Percentiles rank a stretch among this genome's conserved stretches.
These are phyloP conservation scores for Nicotiana undulata DNA, from an alignment of 257 asterid genomes.

Conservation along the genomic window DNA sequence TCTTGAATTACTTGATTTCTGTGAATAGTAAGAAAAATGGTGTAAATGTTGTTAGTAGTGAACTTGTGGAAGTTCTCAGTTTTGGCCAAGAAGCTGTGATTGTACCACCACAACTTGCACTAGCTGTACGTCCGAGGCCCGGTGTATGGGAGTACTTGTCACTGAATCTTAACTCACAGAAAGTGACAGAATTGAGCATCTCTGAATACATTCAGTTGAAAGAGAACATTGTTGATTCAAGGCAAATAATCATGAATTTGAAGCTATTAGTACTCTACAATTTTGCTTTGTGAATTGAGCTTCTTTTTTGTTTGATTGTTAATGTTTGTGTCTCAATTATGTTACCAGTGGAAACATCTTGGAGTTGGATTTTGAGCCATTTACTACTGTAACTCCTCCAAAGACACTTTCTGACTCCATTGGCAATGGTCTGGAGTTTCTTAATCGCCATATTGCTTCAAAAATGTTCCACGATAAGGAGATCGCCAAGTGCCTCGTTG, in stretches of 20 bases:
- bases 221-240: slow-evolving; percentile 16
- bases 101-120: slow-evolving; percentile 23
- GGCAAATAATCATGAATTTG: not conserved
- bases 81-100: slow-evolving; percentile 26
- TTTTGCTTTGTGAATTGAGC: not conserved
- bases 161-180: slow-evolving; percentile 13
- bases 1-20: slow-evolving; percentile 1
- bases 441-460: slow-evolving; percentile 26
- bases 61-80: slow-evolving; percentile 4
- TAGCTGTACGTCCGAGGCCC: slow-evolving; percentile 31
- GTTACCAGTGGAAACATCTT: slow-evolving; percentile 8
- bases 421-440: slow-evolving; percentile 24
- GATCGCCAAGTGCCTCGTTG: slow-evolving; percentile 15
- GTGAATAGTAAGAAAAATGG: not conserved
- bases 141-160: slow-evolving; percentile 32
- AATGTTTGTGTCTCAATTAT: not conserved
- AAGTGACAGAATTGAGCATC: slow-evolving; percentile 14
- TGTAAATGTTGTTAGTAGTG: not conserved
- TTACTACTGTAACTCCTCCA: slow-evolving; percentile 14
- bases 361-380: slow-evolving; percentile 35
- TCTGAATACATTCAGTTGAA: slow-evolving; percentile 24
- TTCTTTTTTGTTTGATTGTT: not conserved
- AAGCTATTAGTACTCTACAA: not conserved
- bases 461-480: slow-evolving; percentile 20
- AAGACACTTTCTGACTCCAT: slow-evolving; percentile 23